These are phyloP conservation scores for Verticillium zaregamsianum DNA, from an alignment of 2,329 filamentous ascomycete species.

Conservation along the genomic window DNA sequence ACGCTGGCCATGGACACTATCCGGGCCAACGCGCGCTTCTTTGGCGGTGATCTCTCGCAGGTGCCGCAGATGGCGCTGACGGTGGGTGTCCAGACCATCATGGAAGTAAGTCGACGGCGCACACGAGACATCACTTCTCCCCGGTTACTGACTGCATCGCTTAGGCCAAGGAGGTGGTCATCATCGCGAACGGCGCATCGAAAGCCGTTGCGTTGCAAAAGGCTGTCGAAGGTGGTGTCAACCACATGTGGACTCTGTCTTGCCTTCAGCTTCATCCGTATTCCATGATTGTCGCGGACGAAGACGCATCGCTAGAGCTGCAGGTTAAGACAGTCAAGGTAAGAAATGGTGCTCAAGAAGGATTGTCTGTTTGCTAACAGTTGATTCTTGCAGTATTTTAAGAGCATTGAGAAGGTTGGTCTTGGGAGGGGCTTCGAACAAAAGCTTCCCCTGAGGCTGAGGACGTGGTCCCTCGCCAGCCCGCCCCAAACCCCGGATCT, in stretches of 20 bases:
- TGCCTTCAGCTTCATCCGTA: constrained; percentile 69
- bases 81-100: constrained; percentile 32
- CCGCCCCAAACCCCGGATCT: constrained; percentile 15
- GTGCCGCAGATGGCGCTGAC: constrained; percentile 18
- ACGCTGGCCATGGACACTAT: constrained; percentile 76
- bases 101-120: constrained; percentile 53
- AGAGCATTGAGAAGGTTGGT: constrained; percentile 55
- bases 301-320: constrained; percentile 63
- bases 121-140: constrained; percentile 44
- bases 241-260: constrained; percentile 78
- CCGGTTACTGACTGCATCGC: constrained; percentile 58
- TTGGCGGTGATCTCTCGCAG: constrained; percentile 13
- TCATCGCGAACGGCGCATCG: constrained; percentile 68
- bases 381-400: constrained; percentile 34
- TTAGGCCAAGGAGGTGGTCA: constrained; percentile 69
- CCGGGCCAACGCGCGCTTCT: constrained; percentile 67
- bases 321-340: constrained; percentile 61
- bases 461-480: constrained; percentile 10
- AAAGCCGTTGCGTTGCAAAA: constrained; percentile 69
- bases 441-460: constrained; percentile 28
- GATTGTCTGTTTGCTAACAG: background rate
- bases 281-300: constrained; percentile 70
- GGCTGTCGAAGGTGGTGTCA: constrained; percentile 70
- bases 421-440: constrained; percentile 40
- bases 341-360: background rate